Evolutionary conservation across 441 rosid species (phyloP).

Genomic region (Adansonia gregorii): DNA sequence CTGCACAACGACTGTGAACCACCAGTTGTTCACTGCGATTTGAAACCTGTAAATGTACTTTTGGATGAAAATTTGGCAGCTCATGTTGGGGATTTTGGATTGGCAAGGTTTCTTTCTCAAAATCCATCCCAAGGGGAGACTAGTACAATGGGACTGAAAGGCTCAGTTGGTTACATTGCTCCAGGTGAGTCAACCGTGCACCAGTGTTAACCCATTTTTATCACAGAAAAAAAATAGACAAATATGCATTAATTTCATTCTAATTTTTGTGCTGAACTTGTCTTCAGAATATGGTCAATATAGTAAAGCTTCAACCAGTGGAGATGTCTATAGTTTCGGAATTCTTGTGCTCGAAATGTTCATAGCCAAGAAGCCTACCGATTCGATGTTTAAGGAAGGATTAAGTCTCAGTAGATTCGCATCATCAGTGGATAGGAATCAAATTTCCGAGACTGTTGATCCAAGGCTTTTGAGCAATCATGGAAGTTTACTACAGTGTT

Average conservation of each 20-base stretch:
- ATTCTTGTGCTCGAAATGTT: conserved; percentile 38
- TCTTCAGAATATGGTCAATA: conserved; percentile 36
- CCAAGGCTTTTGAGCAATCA: conserved; percentile 3
- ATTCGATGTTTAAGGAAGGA: conserved; percentile 39
- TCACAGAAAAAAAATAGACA: too few species aligned
- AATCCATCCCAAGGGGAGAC: conserved; percentile 14
- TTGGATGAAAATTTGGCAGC: conserved; percentile 24
- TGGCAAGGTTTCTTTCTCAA: conserved; percentile 21
- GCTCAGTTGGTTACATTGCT: conserved; percentile 39
- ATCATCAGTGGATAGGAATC: not conserved
- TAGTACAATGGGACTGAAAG: conserved; percentile 26
- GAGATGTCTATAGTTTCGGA: conserved; percentile 40
- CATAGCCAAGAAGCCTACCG: conserved; percentile 33
- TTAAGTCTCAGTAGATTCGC: conserved; percentile 28
- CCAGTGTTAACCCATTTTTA: not conserved
- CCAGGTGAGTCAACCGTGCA: conserved; percentile 26
- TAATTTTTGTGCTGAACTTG: not conserved
- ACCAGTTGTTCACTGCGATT: conserved; percentile 21
- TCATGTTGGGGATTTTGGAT: conserved; percentile 28
- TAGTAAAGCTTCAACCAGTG: conserved; percentile 32
- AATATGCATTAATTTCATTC: not conserved
- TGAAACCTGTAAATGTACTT: conserved; percentile 27
- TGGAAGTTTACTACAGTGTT: not conserved
- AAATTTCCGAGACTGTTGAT: not conserved
- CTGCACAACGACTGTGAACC: conserved; percentile 25